phyloP scores from a whole-genome alignment of 306 rosid genomes.

The Cicer chorassanicum region DNA sequence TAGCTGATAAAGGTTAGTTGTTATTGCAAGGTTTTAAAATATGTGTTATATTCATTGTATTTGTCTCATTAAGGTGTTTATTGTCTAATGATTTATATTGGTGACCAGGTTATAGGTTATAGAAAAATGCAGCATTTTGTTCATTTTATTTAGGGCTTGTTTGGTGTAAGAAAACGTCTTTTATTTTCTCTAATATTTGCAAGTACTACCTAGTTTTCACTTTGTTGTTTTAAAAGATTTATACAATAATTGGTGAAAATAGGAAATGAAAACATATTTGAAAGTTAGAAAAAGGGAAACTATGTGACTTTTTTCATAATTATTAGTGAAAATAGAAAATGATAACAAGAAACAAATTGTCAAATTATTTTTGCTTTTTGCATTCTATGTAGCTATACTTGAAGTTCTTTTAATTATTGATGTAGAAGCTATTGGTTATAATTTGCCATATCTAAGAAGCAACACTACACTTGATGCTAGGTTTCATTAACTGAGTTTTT shows the following conservation, averaged over 20 bases:
- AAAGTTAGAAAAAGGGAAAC: background rate
- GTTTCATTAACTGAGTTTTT: slow-evolving; percentile 33
- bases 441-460: slow-evolving; percentile 27
- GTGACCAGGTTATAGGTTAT: slow-evolving; percentile 34
- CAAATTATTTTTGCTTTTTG: background rate
- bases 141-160: slow-evolving; percentile 17
- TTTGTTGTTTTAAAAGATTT: slow-evolving; percentile 2
- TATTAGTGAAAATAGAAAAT: slow-evolving; percentile 1
- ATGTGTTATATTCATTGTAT: slow-evolving; percentile 29
- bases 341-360: background rate
- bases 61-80: slow-evolving; percentile 26
- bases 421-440: slow-evolving; percentile 20
- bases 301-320: background rate
- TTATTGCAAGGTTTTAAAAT: background rate
- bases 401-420: slow-evolving; percentile 29
- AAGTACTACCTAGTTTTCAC: background rate
- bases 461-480: slow-evolving; percentile 30
- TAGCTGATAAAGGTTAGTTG: background rate
- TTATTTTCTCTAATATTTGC: background rate
- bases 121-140: slow-evolving; percentile 5
- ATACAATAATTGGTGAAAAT: background rate
- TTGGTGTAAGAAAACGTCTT: background rate
- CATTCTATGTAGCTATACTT: slow-evolving; percentile 17
- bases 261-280: slow-evolving; percentile 16
- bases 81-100: slow-evolving; percentile 16